Evolutionary conservation across 1,284 basidiomycete species (phyloP).

Genomic region (Psilocybe mexicana): DNA sequence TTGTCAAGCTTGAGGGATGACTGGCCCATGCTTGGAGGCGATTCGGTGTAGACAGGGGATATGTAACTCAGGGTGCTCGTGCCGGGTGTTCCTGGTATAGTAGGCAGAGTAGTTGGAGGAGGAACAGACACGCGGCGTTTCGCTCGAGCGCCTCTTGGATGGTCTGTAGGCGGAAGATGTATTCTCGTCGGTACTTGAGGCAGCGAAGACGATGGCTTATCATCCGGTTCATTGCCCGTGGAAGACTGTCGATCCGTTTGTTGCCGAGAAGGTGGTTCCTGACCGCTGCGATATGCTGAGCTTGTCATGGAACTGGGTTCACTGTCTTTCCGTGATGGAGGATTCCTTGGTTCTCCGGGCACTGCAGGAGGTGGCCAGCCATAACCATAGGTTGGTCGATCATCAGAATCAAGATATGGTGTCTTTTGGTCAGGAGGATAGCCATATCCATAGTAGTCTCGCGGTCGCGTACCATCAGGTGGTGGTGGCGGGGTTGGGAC

Average conservation of each 20-base stretch:
- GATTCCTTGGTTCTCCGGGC: not conserved
- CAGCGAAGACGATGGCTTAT: not conserved
- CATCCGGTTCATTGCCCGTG: too few species aligned
- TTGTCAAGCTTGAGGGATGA: not conserved
- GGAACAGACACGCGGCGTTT: conserved; percentile 5
- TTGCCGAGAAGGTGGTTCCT: too few species aligned
- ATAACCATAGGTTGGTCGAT: not conserved
- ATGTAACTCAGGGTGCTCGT: not conserved
- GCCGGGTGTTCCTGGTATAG: conserved; percentile 11
- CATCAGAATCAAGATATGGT: not conserved
- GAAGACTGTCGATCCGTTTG: too few species aligned
- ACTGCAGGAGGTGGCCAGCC: not conserved
- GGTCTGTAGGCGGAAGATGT: not conserved
- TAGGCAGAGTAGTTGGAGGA: conserved; percentile 2
- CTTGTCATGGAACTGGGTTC: not conserved
- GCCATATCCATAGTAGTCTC: not conserved
- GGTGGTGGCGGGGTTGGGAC: not conserved
- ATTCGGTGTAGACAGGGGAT: not conserved
- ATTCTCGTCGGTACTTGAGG: not conserved
- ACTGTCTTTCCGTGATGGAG: not conserved
- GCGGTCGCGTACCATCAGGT: not conserved
- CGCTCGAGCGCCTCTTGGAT: not conserved
- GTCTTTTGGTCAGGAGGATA: not conserved
- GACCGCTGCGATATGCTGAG: too few species aligned
- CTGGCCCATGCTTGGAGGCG: not conserved